Base-by-base conservation (phyloP, 768 basidiomycete species). In the Tylopilus cervinicoccineus region DNA sequence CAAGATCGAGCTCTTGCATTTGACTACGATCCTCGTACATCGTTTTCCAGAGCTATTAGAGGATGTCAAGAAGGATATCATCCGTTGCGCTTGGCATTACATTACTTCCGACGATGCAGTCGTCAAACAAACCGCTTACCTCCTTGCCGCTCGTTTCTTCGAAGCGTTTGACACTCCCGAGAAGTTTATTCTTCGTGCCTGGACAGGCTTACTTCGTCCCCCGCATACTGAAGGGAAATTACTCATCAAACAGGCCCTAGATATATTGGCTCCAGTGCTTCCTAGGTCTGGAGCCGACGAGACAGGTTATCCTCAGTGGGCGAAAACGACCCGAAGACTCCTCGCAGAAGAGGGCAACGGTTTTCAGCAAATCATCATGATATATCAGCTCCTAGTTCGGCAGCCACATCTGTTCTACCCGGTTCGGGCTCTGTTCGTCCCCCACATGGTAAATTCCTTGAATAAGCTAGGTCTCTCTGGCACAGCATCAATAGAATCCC, bases 361-460 rank as follows among this genome's bases (percentile, higher is more conserved):
- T 23, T 74, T 79, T 39, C 72, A 78, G 37, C 80, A 93, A 51
- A 77, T 88, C 45, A 81, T 86, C 51, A 76, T 78, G 52, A 88
- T 97, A 43, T 99, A 96, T 63, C 87, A 94, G 52, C 80, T 99
- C 45, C 86, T 99, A 48, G 85, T 92, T 53, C 88, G 92, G 51
- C 93, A 97, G 51, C 83, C 89, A 0, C 79, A 91, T 44, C 75
- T 96, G 9, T 99, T 97, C 70, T 98, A 87, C 72, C 85, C 90
- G 34, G 90, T 93, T 48, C 86, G 96, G 34, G 86, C 90, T 4
- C 73, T 96, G 9, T 98, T 97, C 68, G 81, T 97, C 13, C 88
- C 93, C 0, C 88, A 93, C 61, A 93, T 99, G 72, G 88, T 94
- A 33, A 88, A 88, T 59, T 90, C 89, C 10, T 74, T 99, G 53